Evolutionary conservation across 352 stramenopile genomes (phyloP).

Genomic region (Pythium biforme): DNA sequence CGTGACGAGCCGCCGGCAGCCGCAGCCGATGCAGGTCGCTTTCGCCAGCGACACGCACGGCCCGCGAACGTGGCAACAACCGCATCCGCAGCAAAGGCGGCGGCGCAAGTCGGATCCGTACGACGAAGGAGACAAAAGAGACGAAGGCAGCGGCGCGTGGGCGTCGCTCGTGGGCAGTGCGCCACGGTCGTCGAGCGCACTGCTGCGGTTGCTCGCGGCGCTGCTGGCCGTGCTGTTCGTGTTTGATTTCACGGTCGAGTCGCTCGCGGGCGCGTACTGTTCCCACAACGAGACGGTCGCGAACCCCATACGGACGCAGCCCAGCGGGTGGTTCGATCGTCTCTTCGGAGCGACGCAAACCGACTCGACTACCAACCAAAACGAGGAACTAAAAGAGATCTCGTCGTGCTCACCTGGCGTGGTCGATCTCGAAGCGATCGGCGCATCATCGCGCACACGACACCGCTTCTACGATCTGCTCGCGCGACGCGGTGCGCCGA

Average conservation of each 20-base stretch:
- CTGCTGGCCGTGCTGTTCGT: slow-evolving; percentile 12
- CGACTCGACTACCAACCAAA: not conserved
- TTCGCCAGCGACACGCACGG: not conserved
- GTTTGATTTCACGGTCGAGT: slow-evolving; percentile 19
- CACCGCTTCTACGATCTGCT: slow-evolving; percentile 24
- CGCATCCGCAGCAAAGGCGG: not conserved
- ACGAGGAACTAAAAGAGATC: not conserved
- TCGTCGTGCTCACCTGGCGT: slow-evolving; percentile 11
- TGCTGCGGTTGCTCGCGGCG: slow-evolving; percentile 13
- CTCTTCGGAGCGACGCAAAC: not conserved
- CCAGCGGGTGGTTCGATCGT: not conserved
- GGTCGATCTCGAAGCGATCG: slow-evolving; percentile 7
- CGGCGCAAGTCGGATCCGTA: not conserved
- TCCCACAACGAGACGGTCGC: not conserved
- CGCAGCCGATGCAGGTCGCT: not conserved
- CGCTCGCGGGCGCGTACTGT: slow-evolving; percentile 9
- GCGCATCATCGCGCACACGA: slow-evolving; percentile 3
- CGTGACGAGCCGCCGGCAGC: not conserved
- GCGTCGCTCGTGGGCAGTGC: not conserved
- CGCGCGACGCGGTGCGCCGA: slow-evolving; percentile 1
- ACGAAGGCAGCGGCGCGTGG: not conserved
- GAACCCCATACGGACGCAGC: too few relatives aligned
- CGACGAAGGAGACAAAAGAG: not conserved
- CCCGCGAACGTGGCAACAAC: not conserved
- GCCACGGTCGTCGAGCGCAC: slow-evolving; percentile 3